Base-by-base conservation (phyloP, 2,329 filamentous ascomycete species). In the Neobulgaria alba region DNA sequence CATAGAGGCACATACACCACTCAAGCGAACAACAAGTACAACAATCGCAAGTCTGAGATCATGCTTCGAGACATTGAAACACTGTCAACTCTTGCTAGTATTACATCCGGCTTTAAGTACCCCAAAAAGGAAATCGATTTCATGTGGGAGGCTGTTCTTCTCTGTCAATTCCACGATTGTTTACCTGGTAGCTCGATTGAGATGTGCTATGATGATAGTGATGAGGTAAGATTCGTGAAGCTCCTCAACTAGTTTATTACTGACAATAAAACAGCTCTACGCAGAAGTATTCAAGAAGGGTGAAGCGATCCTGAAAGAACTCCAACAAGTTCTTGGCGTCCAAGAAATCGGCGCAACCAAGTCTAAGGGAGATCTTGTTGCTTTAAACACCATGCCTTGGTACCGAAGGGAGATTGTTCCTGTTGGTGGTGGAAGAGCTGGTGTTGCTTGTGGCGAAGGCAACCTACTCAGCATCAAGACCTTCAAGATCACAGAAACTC, bases 101-200 rank as follows among this genome's bases (percentile, higher is more conserved):
- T 96, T 47, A 57, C 80, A 46, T 68, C 70, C 20, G 69, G 69
- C 2, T 96, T 95, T 67, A 83, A 82, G 57, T 98, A 96, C 59
- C 92, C 92, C 8, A 95, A 94, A 64, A 77, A 84, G 58, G 79
- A 92, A n/a, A 81, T 98, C 41, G 92, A 98, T 58, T 74, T 82
- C 42, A 93, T 98, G 79, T 98, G 92, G 92, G 90, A 96, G 67
- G 73, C 75, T 41, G 82, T 90, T 3, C 71, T 96, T 17, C 75
- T 96, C 18, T 96, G 90, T 52, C 92, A 98, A 57, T 98, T 98
- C 71, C 92, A 98, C 51, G 92, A 98, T 60, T 96, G 92, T 60
- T 71, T 98, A 38, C 92, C 92, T 1, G 92, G 92, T 41, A 95
- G 87, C 59, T 85, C 79, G 23, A 96, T 98, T 54, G 89, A 93